Percentiles rank a stretch among this genome's conserved stretches.
These are phyloP conservation scores for Pleurotus pulmonarius DNA, from an alignment of 768 basidiomycete genomes.

Conservation along the genomic window DNA sequence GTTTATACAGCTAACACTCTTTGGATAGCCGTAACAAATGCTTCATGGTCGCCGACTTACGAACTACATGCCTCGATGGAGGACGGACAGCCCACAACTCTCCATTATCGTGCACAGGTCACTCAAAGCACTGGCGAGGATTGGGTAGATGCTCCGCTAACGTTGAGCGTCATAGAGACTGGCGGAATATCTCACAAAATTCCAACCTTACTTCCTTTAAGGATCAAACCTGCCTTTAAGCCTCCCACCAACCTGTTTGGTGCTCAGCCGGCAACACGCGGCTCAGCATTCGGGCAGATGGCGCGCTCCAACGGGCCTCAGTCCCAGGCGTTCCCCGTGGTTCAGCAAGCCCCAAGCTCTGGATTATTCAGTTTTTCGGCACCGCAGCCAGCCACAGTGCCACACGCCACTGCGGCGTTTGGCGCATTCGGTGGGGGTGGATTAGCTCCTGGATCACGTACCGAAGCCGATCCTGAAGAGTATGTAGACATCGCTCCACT, in stretches of 20 bases:
- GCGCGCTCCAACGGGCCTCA: neutral
- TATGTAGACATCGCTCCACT: slow-evolving; percentile 28
- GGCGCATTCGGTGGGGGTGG: neutral
- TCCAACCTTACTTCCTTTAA: slow-evolving; percentile 28
- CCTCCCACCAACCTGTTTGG: neutral
- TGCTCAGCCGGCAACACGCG: neutral
- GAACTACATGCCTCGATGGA: slow-evolving; percentile 53
- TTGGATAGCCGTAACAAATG: slow-evolving; percentile 43
- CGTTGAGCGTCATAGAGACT: slow-evolving; percentile 46
- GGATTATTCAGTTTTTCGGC: slow-evolving; percentile 5
- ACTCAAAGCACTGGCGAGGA: slow-evolving; percentile 58
- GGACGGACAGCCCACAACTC: slow-evolving; percentile 37
- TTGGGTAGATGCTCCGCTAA: slow-evolving; percentile 48
- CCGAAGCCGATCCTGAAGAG: slow-evolving; percentile 16
- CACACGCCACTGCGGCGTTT: no score
- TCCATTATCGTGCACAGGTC: slow-evolving; percentile 55
- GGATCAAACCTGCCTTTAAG: slow-evolving; percentile 20
- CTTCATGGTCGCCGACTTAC: slow-evolving; percentile 51
- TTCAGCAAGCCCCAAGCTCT: neutral
- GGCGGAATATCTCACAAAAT: slow-evolving; percentile 30
- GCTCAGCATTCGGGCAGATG: neutral
- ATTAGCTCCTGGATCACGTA: neutral
- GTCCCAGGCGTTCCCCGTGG: neutral
- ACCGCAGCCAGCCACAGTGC: no score
- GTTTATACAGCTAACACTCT: neutral